Evolutionary conservation across 768 basidiomycete genomes (phyloP).

Genomic region (Panaeolus cyanescens): DNA sequence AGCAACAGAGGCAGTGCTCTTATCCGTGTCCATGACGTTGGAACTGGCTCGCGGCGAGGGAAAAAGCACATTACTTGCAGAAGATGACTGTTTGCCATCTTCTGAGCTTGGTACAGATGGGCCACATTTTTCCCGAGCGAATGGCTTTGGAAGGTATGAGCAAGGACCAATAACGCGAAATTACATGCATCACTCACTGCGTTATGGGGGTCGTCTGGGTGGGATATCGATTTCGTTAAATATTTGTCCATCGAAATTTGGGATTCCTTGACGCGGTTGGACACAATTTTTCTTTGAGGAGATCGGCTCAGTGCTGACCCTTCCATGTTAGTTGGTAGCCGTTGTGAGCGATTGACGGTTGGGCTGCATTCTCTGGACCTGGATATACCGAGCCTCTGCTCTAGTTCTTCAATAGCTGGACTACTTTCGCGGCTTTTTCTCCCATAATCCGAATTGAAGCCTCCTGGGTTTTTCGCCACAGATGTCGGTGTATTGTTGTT

Average conservation of each 20-base stretch:
- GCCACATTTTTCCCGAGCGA: not conserved
- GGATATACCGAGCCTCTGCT: conserved; percentile 58
- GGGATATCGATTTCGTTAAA: not conserved
- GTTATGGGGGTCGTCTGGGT: not conserved
- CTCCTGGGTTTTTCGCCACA: conserved; percentile 42
- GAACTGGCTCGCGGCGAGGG: not conserved
- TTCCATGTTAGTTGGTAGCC: not conserved
- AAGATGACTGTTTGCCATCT: not conserved
- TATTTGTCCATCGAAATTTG: not conserved
- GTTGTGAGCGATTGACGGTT: conserved; percentile 28
- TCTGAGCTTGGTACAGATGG: not conserved
- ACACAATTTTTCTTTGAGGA: not conserved
- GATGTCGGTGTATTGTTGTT: conserved; percentile 29
- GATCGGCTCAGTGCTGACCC: not conserved
- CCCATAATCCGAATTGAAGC: conserved; percentile 38
- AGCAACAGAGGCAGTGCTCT: not conserved
- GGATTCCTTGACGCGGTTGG: not conserved
- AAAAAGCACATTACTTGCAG: not conserved
- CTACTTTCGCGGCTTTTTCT: conserved; percentile 51
- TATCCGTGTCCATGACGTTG: not conserved
- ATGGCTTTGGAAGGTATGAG: not conserved
- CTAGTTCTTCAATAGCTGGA: conserved; percentile 65
- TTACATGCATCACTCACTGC: not conserved
- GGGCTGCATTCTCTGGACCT: conserved; percentile 59
- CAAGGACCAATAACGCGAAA: not conserved